Conservation (phyloP, 768 basidiomycete species). For the Xerocomus spinulosus region DNA sequence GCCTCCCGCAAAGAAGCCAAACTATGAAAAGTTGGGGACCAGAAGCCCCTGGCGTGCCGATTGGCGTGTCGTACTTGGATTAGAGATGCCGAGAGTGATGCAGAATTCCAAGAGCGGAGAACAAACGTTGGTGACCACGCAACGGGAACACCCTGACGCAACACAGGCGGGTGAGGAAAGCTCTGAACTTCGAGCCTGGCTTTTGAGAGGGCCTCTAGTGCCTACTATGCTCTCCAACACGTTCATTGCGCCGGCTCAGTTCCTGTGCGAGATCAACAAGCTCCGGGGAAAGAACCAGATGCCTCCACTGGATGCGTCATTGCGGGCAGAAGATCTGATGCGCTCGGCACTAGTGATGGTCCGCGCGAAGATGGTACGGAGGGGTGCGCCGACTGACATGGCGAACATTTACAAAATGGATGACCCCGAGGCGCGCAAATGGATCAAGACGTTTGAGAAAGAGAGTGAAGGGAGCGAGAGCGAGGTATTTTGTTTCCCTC, state of each 20-base stretch:
- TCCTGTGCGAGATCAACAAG: slow-evolving; percentile 55
- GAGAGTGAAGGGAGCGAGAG: slow-evolving; percentile 16
- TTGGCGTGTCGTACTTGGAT: slow-evolving; percentile 68
- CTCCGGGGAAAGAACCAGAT: slow-evolving; percentile 54
- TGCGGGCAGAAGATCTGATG: slow-evolving; percentile 44
- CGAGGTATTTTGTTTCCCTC: slow-evolving; percentile 23
- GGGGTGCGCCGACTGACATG: slow-evolving; percentile 73
- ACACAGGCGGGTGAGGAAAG: slow-evolving; percentile 7
- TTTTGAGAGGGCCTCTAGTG: slow-evolving; percentile 57
- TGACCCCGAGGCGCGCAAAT: slow-evolving; percentile 48
- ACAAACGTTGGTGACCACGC: slow-evolving; percentile 46
- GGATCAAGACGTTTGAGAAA: slow-evolving; percentile 37
- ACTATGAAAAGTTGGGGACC: slow-evolving; percentile 60
- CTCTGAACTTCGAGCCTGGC: slow-evolving; percentile 48
- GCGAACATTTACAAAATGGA: slow-evolving; percentile 65
- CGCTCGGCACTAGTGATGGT: slow-evolving; percentile 66
- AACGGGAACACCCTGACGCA: slow-evolving; percentile 42
- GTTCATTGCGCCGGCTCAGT: slow-evolving; percentile 38
- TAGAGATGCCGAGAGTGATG: slow-evolving; percentile 24
- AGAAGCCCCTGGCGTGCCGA: slow-evolving; percentile 72
- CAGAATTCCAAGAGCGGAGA: slow-evolving; percentile 1
- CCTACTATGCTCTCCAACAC: slow-evolving; percentile 41
- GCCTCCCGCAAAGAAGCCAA: slow-evolving; percentile 83
- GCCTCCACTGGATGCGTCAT: slow-evolving; percentile 29
- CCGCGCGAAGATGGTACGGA: slow-evolving; percentile 50